These are phyloP conservation scores for Pythium apleroticum DNA, from an alignment of 352 stramenopile genomes.

Conservation along the genomic window DNA sequence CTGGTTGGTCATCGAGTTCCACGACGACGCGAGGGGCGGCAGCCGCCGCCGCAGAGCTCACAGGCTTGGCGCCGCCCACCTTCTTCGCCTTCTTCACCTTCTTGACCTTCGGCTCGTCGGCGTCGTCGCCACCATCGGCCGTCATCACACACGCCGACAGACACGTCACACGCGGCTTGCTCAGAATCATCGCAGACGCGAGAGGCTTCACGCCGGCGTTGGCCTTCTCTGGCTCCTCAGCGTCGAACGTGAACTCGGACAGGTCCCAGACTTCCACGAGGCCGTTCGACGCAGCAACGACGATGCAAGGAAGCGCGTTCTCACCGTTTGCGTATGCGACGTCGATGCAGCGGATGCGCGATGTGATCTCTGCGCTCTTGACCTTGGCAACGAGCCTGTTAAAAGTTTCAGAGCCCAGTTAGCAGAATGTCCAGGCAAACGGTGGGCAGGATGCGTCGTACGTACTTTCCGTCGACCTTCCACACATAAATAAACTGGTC, in stretches of 20 bases:
- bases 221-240: constrained; percentile 43
- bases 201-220: constrained; percentile 60
- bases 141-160: constrained; percentile 60
- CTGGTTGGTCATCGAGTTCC: constrained; percentile 43
- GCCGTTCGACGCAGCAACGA: constrained; percentile 74
- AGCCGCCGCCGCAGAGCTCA: constrained; percentile 27
- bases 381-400: constrained; percentile 68
- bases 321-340: constrained; percentile 68
- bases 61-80: constrained; percentile 1
- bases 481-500: constrained; percentile 86
- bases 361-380: constrained; percentile 56
- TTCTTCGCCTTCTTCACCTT: constrained; percentile 36
- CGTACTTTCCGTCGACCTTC: constrained; percentile 68
- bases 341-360: constrained; percentile 74
- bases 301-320: constrained; percentile 60
- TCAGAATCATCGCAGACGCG: constrained; percentile 62
- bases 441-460: neutral
- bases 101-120: constrained; percentile 41
- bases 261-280: constrained; percentile 83
- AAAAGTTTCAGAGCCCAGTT: constrained; percentile 2
- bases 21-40: constrained; percentile 64
- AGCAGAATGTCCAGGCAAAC: neutral
- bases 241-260: constrained; percentile 56
- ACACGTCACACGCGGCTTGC: constrained; percentile 73
- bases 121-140: constrained; percentile 24